Base-by-base conservation (phyloP, 345 rosid species). In the Arabis hirsuta region DNA sequence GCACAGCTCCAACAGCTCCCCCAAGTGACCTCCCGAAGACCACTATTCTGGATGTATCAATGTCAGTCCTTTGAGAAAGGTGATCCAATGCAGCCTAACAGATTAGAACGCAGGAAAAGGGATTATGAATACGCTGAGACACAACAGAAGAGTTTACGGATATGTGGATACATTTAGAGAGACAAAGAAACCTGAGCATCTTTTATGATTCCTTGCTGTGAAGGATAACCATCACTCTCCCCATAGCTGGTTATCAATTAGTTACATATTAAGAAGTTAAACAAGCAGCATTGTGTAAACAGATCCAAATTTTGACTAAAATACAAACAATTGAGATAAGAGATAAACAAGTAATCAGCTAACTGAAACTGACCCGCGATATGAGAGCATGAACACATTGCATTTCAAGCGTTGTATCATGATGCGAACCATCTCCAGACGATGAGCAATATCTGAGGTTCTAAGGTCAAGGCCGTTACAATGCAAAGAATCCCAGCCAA, bases 21-120 rank as follows among this genome's bases (percentile, higher is more conserved):
- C 99, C 99, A 36, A 95, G 96, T 58, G 99, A 95, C 78, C 99
- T 88, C 78, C 99, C 99, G 74, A 95, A 95, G 1, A 95, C 97
- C 39, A 92, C 73, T 78, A 95, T 88, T 72, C 98, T 82, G 67
- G 96, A 85, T 36, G 94, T 83, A 80, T 92, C 99, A 81, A 92
- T 87, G 78, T 95, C 99, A 71, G 85, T 84, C 84, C 98, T 84
- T 79, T 86, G 87, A 72, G 55, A 78, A 54, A 95, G 98, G 79
- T 95, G 97, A 81, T 95, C 98, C 87, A 95, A 68, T 47, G 99
- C 96, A 81, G 99, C 98, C 99, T 95, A 78, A 66, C 65, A 44
- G 80, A 54, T 36, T 29, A 52, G 72, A 61, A 79, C 36, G 59
- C 48, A 77, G 69, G 56, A 27, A 16, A 64, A 27, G 4, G 22